Evolutionary conservation across 306 rosid species (phyloP).

Genomic region (Inga oerstediana): DNA sequence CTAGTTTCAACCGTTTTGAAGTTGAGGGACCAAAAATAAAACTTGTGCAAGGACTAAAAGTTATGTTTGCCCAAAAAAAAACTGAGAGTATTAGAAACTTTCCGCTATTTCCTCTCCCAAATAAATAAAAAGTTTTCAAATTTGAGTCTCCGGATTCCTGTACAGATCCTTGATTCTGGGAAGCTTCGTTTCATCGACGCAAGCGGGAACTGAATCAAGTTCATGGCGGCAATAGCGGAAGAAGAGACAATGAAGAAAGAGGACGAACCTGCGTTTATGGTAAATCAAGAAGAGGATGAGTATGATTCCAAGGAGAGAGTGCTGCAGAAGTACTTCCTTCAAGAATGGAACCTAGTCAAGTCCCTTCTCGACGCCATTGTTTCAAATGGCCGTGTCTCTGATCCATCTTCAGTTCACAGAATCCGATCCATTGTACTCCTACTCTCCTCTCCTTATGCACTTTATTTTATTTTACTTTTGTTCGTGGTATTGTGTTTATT

Average conservation of each 20-base stretch:
- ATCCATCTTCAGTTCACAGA: constrained; percentile 60
- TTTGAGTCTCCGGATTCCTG: background rate
- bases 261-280: constrained; percentile 21
- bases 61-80: too few relatives aligned
- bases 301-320: constrained; percentile 78
- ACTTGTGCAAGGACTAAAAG: too few relatives aligned
- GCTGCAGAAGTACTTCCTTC: constrained; percentile 87
- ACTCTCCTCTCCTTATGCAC: background rate
- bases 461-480: background rate
- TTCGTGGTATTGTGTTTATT: background rate
- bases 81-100: background rate
- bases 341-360: constrained; percentile 84
- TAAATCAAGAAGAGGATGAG: constrained; percentile 73
- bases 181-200: background rate
- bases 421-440: constrained; percentile 87
- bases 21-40: too few relatives aligned
- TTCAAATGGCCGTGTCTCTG: constrained; percentile 62
- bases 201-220: constrained; percentile 31
- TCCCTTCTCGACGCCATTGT: constrained; percentile 76
- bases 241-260: constrained; percentile 36
- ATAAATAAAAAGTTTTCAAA: background rate
- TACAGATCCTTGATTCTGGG: background rate
- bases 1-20: too few relatives aligned
- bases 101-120: background rate
- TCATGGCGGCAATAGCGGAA: constrained; percentile 12